phyloP scores from a whole-genome alignment of 176 grass and related monocot species.

The Eragrostis curvula region DNA sequence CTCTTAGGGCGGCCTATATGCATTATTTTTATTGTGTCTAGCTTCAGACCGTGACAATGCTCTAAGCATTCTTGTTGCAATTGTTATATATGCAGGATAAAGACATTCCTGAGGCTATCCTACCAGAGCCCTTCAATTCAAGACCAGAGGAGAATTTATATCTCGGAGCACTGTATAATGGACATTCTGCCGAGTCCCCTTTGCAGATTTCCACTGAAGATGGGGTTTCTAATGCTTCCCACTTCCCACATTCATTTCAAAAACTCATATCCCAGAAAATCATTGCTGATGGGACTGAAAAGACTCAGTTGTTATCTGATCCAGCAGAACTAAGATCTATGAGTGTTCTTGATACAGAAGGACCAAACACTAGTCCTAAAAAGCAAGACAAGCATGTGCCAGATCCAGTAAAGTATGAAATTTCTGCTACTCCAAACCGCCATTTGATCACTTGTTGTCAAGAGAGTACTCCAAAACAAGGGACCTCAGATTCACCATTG shows the following conservation, averaged over 20 bases:
- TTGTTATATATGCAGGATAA: slow-evolving; percentile 57
- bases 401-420: slow-evolving; percentile 25
- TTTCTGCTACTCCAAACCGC: slow-evolving; percentile 43
- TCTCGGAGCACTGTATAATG: slow-evolving; percentile 45
- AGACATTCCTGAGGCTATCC: slow-evolving; percentile 72
- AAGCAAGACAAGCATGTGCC: slow-evolving; percentile 32
- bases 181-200: slow-evolving; percentile 36
- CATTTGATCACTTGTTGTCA: slow-evolving; percentile 32
- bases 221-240: slow-evolving; percentile 61
- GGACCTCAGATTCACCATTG: slow-evolving; percentile 34
- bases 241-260: slow-evolving; percentile 78
- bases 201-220: slow-evolving; percentile 39
- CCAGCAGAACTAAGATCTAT: slow-evolving; percentile 24
- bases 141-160: slow-evolving; percentile 40
- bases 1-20: background rate
- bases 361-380: slow-evolving; percentile 26
- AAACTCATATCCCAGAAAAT: slow-evolving; percentile 70
- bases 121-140: slow-evolving; percentile 90
- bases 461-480: slow-evolving; percentile 67
- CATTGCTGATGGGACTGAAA: slow-evolving; percentile 45
- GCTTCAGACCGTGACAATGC: slow-evolving; percentile 18
- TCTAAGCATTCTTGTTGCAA: slow-evolving; percentile 27
- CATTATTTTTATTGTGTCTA: background rate
- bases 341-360: slow-evolving; percentile 30
- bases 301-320: slow-evolving; percentile 56